phyloP scores from a whole-genome alignment of 768 basidiomycete genomes.

The Kwoniella shandongensis region DNA sequence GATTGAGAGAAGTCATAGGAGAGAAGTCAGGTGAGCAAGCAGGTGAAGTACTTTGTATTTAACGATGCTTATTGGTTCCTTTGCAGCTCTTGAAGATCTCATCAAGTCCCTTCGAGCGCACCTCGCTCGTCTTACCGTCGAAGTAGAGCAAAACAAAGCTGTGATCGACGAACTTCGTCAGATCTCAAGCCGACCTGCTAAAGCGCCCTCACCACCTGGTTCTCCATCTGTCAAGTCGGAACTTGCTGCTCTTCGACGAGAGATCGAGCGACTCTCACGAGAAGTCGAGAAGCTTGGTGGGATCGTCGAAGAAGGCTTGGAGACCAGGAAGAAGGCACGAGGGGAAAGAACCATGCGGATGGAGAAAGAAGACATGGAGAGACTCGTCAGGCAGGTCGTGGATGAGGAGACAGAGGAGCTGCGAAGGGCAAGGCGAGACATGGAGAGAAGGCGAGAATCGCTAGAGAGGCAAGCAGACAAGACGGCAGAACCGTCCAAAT shows the following conservation, averaged over 20 bases:
- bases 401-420: slow-evolving; percentile 59
- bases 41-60: no score
- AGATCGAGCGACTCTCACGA: slow-evolving; percentile 76
- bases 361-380: slow-evolving; percentile 35
- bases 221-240: slow-evolving; percentile 14
- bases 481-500: slow-evolving; percentile 29
- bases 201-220: slow-evolving; percentile 3
- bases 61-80: slow-evolving; percentile 16
- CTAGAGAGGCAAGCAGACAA: slow-evolving; percentile 58
- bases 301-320: slow-evolving; percentile 81
- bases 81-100: slow-evolving; percentile 75
- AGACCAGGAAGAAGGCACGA: slow-evolving; percentile 65
- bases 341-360: slow-evolving; percentile 53
- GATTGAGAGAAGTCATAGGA: slow-evolving; percentile 75
- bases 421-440: slow-evolving; percentile 65
- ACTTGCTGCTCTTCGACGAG: slow-evolving; percentile 65
- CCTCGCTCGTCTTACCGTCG: slow-evolving; percentile 71
- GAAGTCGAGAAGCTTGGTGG: slow-evolving; percentile 85
- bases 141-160: slow-evolving; percentile 68
- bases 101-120: slow-evolving; percentile 72
- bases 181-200: slow-evolving; percentile 7
- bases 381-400: slow-evolving; percentile 20
- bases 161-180: slow-evolving; percentile 58
- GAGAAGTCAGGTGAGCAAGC: slow-evolving; percentile 78
- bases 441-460: slow-evolving; percentile 62